Base-by-base conservation (phyloP, 345 rosid genomes). In the Raphanus sativus region DNA sequence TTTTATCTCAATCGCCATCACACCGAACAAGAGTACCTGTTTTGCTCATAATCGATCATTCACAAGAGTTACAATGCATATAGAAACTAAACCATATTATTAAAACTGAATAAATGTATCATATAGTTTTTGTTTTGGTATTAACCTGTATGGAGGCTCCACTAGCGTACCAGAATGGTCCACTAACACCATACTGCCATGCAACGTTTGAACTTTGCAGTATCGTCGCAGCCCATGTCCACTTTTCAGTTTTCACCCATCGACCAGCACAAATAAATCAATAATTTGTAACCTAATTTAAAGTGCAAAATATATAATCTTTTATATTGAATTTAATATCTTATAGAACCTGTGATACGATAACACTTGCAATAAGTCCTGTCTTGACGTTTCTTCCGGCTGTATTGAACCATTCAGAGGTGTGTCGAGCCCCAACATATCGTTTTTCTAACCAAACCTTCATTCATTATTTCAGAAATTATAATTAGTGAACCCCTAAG, bases 161-260 rank as follows among this genome's bases (percentile, higher is more conserved):
- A 66, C 98, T 90, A 13, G 97, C 97, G 64, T 94, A 94, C 98
- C 98, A 94, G 76, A 94, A 94, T 2, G 98, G 98, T 30, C 98
- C 98, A 29, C 98, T 94, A 17, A 94, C 79, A 71, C 98, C 98
- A 72, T 90, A 94, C 75, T 86, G 70, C 98, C 98, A 94, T 32
- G 98, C 96, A 17, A 94, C 98, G 75, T 94, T 94, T 6, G 98
- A 94, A 84, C 98, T 94, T 80, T 94, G 98, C 77, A 94, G 80
- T 77, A 94, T 91, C n/a, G 97, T 90, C 15, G 98, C 98, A 36
- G 98, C 94, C 98, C 96, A 94, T 17, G 98, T 94, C 98, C 98
- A 94, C 98, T 94, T 4, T 26, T 5, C 98, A 94, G 97, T 94
- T 3, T 26, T 4, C 13, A 56, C 16, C 13, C 62, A 42, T 21